Evolutionary conservation across 805 yeast species (phyloP), one percentile per base, ranked within the genome.

Genomic region (Tetrapisispora taiwanensis): DNA sequence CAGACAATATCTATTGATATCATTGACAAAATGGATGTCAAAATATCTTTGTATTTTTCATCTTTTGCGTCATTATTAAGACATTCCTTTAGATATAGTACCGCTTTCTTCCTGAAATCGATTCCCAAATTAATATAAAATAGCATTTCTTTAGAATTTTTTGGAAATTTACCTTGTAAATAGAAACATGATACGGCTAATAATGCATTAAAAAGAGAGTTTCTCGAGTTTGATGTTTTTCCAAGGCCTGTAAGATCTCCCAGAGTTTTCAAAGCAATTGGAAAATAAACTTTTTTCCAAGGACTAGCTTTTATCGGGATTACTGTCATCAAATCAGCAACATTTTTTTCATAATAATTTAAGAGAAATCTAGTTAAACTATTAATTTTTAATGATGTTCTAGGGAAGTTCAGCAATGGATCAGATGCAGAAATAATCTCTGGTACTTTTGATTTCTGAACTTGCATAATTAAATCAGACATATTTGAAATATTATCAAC

Each of bases 221-320:
- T 80, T 50, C 86, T 75, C 7, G 95, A 87, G 46, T 76, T 73
- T 1, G 89, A 75, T 0, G 95, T 83, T 42, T 69, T 69, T 0
- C 95, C 95, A 34, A 80, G 60, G 2, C 88, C 79, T 24, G 80
- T 75, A 22, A 85, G 64, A 56, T 87, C 95, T 4, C 95, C 95
- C 22, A 87, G 69, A 0, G 95, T 95, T 69, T 76, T 71, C 28
- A 84, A 63, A 1, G 95, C 95, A 41, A 92, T 64, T 0, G 95
- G 95, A 48, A 86, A 78, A 61, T 84, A 86, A n/a, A 85, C 77
- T 2, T 82, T 78, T 53, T 81, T 82, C 95, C 95, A 87, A 0
- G 95, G 95, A 57, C 84, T 87, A 48, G 81, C 83, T 0, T 84
- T 76, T 41, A 79, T 69, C 0, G 79, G 76, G 19, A 81, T 75